These are phyloP conservation scores for Rossbeevera mucosa DNA, from an alignment of 768 basidiomycete genomes.

Conservation along the genomic window DNA sequence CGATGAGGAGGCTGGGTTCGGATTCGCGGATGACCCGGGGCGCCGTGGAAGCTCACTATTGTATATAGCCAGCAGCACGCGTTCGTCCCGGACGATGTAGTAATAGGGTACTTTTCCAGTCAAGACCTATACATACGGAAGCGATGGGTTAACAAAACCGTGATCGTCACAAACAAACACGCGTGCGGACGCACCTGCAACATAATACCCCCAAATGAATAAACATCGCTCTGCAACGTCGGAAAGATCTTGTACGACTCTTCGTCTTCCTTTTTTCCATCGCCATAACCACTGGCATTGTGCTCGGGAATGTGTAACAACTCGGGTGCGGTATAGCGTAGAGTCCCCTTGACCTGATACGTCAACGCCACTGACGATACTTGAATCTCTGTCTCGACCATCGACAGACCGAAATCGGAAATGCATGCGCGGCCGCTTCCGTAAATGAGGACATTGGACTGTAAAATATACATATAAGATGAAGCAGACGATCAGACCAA, in stretches of 20 bases:
- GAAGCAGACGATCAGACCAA: not conserved
- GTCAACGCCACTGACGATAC: conserved; percentile 32
- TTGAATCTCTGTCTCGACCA: conserved; percentile 33
- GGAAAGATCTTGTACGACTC: conserved; percentile 3
- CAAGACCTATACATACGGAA: conserved; percentile 12
- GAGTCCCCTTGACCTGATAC: conserved; percentile 33
- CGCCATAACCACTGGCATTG: not conserved
- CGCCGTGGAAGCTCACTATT: conserved; percentile 11
- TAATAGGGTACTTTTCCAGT: conserved; percentile 23
- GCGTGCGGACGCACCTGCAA: conserved; percentile 16
- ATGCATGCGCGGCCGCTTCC: conserved; percentile 39
- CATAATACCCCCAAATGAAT: conserved; percentile 29
- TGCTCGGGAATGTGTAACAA: conserved; percentile 23
- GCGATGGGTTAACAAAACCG: not conserved
- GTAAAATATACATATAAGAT: not conserved
- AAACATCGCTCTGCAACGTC: conserved; percentile 35
- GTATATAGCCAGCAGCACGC: conserved; percentile 18
- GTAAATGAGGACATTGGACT: conserved; percentile 46
- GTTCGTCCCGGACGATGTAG: conserved; percentile 14
- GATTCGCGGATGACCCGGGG: not conserved
- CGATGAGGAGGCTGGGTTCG: not conserved
- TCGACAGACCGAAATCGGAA: conserved; percentile 46
- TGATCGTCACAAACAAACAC: not conserved
- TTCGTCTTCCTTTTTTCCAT: not conserved
- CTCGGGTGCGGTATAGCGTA: conserved; percentile 47